Evolutionary conservation across 1,139 yeast species (phyloP).

Genomic region (Scheffersomyces insectosa): DNA sequence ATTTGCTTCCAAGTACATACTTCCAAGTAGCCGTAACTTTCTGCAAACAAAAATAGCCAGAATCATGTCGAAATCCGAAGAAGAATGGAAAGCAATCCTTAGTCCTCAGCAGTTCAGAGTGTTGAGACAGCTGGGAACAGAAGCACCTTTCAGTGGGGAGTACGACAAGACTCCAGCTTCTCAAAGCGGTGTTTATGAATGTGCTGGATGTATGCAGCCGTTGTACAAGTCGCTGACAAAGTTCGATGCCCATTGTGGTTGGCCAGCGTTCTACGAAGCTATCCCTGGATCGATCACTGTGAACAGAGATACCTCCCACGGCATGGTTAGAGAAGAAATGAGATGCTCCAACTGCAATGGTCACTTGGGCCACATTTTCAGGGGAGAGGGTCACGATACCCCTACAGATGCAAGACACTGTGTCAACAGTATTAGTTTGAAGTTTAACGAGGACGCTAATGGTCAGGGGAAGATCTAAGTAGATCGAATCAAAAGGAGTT

Average conservation of each 20-base stretch:
- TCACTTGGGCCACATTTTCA: constrained; percentile 91
- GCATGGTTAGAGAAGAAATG: constrained; percentile 87
- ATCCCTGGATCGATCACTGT: constrained; percentile 74
- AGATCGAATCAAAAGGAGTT: too few species aligned
- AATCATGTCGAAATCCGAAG: constrained; percentile 43
- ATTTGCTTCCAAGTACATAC: too few species aligned
- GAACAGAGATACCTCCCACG: constrained; percentile 59
- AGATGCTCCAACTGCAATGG: constrained; percentile 88
- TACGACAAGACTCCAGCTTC: constrained; percentile 51
- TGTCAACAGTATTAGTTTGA: constrained; percentile 82
- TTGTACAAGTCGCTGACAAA: constrained; percentile 78
- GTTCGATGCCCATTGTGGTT: constrained; percentile 90
- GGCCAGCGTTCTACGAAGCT: constrained; percentile 96
- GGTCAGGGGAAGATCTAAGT: constrained; percentile 1
- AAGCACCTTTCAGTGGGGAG: constrained; percentile 77
- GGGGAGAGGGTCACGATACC: constrained; percentile 87
- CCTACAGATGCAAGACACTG: constrained; percentile 96
- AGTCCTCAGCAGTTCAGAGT: constrained; percentile 79
- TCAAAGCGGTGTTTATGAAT: constrained; percentile 63
- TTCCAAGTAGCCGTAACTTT: not conserved
- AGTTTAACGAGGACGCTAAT: constrained; percentile 41
- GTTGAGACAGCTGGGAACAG: constrained; percentile 80
- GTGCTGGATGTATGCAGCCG: constrained; percentile 85
- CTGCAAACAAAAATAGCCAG: not conserved
- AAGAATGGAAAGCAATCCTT: constrained; percentile 81